phyloP scores from a whole-genome alignment of 108 stramenopile genomes.

The Skeletonema costatum region DNA sequence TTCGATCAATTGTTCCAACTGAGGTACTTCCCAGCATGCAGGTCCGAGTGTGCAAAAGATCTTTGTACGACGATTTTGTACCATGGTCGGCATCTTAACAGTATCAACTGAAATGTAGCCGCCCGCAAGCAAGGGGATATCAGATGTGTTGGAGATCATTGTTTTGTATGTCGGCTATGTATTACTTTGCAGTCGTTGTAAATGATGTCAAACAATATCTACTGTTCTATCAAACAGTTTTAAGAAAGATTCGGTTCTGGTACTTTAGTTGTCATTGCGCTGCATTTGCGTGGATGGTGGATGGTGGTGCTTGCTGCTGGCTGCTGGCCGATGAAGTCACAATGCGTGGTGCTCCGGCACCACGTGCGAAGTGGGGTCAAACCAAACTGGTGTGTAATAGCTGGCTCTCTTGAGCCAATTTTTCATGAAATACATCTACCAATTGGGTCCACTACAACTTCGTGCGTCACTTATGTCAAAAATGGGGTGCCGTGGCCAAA shows the following conservation, averaged over 20 bases:
- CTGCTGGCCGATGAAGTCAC: too few species aligned
- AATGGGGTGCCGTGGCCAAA: background rate
- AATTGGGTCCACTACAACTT: background rate
- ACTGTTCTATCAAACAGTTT: background rate
- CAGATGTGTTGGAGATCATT: conserved; percentile 67
- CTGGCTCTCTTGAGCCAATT: background rate
- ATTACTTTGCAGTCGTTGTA: background rate
- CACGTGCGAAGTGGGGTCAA: background rate
- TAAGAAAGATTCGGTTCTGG: background rate
- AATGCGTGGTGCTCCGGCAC: background rate
- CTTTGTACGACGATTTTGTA: conserved; percentile 73
- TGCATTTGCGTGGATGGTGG: background rate
- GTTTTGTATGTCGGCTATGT: background rate
- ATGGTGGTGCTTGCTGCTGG: too few species aligned
- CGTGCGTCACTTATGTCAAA: conserved; percentile 1
- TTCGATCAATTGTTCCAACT: conserved; percentile 79
- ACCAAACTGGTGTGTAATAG: background rate
- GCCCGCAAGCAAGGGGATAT: conserved; percentile 61
- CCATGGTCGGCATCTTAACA: conserved; percentile 46
- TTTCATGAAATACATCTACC: background rate
- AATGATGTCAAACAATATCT: too few species aligned
- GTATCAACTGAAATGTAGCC: conserved; percentile 60
- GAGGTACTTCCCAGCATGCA: conserved; percentile 85
- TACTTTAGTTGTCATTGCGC: too few species aligned
- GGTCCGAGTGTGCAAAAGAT: conserved; percentile 91